Evolutionary conservation across 75 land plant species (phyloP).

Genomic region (Selaginella tamariscina): DNA sequence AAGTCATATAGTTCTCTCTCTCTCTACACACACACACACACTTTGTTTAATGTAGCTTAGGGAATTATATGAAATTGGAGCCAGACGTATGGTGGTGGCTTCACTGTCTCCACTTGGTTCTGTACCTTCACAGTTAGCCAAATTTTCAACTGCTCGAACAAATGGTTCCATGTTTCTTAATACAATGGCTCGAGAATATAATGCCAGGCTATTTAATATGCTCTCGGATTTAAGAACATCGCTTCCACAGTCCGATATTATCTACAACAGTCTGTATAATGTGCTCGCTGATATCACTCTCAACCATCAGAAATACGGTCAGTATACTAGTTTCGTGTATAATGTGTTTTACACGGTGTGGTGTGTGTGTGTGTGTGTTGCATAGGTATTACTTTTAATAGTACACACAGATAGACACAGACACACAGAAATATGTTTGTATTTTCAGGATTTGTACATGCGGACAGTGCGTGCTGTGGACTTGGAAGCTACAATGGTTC

Average conservation of each 20-base stretch:
- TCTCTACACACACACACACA: no score
- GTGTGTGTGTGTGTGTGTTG: no score
- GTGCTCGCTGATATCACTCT: background rate
- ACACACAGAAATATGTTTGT: background rate
- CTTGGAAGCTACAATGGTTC: constrained; percentile 7
- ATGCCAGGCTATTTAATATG: constrained; percentile 1
- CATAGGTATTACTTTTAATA: background rate
- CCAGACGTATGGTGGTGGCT: background rate
- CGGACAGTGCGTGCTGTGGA: constrained; percentile 6
- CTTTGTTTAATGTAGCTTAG: no score
- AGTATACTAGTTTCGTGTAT: background rate
- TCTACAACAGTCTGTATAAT: constrained; percentile 7
- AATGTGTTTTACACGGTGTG: background rate
- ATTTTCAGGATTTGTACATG: background rate
- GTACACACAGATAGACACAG: background rate
- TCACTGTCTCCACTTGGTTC: constrained; percentile 7
- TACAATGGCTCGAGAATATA: background rate
- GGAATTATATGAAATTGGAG: background rate
- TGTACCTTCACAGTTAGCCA: constrained; percentile 5
- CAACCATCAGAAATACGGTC: background rate
- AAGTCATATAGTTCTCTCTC: no score
- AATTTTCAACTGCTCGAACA: background rate
- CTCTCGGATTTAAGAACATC: background rate
- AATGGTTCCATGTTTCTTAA: constrained; percentile 2
- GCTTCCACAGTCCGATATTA: background rate